Conservation (phyloP, 129 eudicot genomes). For the Artemisia annua region DNA sequence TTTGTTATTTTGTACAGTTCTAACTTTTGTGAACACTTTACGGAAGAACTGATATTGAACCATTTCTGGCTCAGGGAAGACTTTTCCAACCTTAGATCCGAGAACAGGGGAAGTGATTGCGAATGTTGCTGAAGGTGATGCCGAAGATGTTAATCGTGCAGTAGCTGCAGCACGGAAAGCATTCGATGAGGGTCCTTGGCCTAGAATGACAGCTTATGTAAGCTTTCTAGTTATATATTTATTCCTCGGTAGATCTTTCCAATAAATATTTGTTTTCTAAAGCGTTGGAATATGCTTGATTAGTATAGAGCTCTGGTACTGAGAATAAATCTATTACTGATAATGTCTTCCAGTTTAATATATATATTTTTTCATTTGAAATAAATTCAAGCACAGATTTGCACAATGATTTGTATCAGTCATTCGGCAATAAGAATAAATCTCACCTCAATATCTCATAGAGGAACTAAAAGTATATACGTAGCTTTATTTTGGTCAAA, state of each 20-base stretch:
- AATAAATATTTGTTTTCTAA: background rate
- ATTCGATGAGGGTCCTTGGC: constrained; percentile 97
- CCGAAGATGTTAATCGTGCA: constrained; percentile 76
- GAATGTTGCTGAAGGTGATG: constrained; percentile 79
- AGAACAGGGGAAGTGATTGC: constrained; percentile 82
- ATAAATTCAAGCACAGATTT: too few relatives aligned
- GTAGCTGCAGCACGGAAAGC: constrained; percentile 92
- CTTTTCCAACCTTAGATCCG: constrained; percentile 86
- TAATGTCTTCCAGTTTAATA: too few relatives aligned
- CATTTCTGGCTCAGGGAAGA: constrained; percentile 56
- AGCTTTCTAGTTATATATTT: constrained; percentile 18
- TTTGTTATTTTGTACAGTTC: background rate
- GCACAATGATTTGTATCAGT: too few relatives aligned
- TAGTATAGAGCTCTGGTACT: too few relatives aligned
- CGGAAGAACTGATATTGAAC: constrained; percentile 13
- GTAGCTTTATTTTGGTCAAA: too few relatives aligned
- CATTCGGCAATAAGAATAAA: too few relatives aligned
- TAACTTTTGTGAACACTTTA: background rate
- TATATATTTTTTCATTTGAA: too few relatives aligned
- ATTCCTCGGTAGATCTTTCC: background rate
- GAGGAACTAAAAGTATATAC: too few relatives aligned
- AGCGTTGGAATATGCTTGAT: too few relatives aligned
- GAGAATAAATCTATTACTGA: too few relatives aligned
- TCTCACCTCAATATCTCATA: too few relatives aligned
- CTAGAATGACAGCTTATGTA: constrained; percentile 87